A percentile compares a stretch with the other conserved stretches of the same genome.
Conservation (phyloP, 164 flowering plant species). For the Litsea cubeba region DNA sequence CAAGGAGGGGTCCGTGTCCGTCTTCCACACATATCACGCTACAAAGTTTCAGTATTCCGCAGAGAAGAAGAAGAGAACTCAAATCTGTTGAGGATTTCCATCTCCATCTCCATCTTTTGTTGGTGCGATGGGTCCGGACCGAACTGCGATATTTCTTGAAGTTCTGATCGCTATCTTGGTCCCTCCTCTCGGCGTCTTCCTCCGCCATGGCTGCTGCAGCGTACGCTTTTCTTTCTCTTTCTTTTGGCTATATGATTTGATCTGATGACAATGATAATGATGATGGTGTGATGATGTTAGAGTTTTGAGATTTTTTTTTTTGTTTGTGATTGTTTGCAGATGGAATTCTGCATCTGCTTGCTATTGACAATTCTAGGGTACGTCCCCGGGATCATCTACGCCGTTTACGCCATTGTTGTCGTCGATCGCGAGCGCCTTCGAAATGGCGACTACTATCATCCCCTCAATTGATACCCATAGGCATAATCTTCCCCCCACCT, state of each 20-base stretch:
- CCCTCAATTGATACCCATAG: constrained; percentile 10
- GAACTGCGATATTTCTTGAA: constrained; percentile 22
- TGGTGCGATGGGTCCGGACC: neutral
- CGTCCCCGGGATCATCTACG: constrained; percentile 47
- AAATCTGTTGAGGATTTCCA: neutral
- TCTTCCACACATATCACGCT: too few relatives aligned
- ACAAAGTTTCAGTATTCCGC: too few relatives aligned
- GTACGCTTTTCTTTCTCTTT: constrained; percentile 27
- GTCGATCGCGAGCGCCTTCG: constrained; percentile 15
- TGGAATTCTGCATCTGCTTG: constrained; percentile 44
- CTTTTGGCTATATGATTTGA: neutral
- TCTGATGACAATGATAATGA: neutral
- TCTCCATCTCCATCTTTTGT: neutral
- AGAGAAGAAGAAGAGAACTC: too few relatives aligned
- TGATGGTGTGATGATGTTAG: neutral
- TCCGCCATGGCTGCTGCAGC: constrained; percentile 72
- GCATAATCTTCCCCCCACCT: neutral
- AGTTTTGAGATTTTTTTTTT: neutral
- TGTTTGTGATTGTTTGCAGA: constrained; percentile 10
- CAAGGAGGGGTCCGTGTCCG: too few relatives aligned
- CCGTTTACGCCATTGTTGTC: constrained; percentile 37
- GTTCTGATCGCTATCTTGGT: constrained; percentile 59
- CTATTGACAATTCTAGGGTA: constrained; percentile 40
- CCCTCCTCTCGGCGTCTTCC: constrained; percentile 72
- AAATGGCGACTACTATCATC: constrained; percentile 17